A percentile compares a stretch with the other conserved stretches of the same genome.
phyloP scores from a whole-genome alignment of 2,329 filamentous ascomycete genomes.

The Ophiostoma tasmaniense region DNA sequence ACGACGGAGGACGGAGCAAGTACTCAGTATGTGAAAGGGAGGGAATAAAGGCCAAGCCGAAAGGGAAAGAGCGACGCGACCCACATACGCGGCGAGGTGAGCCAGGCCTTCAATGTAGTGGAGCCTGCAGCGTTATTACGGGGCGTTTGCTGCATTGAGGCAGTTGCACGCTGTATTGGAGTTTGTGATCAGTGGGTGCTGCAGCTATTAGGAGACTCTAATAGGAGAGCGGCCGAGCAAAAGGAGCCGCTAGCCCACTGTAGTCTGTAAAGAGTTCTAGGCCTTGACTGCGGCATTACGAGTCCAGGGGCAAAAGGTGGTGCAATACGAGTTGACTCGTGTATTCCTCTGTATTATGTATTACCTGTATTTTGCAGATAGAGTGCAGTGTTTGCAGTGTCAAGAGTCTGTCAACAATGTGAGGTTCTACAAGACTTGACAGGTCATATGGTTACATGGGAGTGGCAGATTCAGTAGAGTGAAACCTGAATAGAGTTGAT shows the following conservation, averaged over 20 bases:
- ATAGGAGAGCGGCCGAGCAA: not conserved
- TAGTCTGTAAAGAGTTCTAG: not conserved
- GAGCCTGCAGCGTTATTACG: constrained; percentile 8
- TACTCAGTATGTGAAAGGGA: not conserved
- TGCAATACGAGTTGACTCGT: not conserved
- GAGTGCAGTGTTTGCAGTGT: no score
- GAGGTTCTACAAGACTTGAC: not conserved
- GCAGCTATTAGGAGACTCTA: no score
- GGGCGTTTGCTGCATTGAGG: not conserved
- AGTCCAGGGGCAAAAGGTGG: not conserved
- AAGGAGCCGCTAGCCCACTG: constrained; percentile 12
- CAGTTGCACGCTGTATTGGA: not conserved
- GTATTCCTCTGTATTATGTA: not conserved
- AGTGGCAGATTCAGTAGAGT: not conserved
- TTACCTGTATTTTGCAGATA: no score
- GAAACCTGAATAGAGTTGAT: not conserved
- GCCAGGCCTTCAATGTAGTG: constrained; percentile 10
- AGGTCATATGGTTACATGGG: not conserved
- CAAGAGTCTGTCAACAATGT: not conserved
- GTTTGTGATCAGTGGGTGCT: not conserved
- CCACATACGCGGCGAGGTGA: constrained; percentile 11
- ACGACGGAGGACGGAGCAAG: not conserved
- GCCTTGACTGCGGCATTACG: constrained; percentile 9
- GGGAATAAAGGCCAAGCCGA: not conserved
- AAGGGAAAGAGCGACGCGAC: not conserved